These are phyloP conservation scores for Xylariaceae sp. DNA, from an alignment of 2,329 filamentous ascomycete species.

Conservation along the genomic window DNA sequence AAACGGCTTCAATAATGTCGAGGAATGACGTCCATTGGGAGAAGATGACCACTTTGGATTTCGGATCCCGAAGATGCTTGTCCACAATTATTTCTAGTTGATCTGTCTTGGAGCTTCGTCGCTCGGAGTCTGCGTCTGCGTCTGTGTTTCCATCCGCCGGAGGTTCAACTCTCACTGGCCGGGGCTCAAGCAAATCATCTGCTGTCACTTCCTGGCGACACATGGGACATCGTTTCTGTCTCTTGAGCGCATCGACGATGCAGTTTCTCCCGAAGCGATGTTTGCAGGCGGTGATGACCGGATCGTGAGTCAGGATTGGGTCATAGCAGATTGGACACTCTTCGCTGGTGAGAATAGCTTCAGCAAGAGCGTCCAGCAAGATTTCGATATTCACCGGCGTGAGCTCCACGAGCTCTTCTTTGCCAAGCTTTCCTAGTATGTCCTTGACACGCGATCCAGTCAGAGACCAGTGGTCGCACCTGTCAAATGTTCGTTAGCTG, in stretches of 20 bases:
- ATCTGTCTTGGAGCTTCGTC: constrained; percentile 82
- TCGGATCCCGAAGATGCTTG: constrained; percentile 68
- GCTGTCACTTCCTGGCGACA: constrained; percentile 74
- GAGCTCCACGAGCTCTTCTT: constrained; percentile 70
- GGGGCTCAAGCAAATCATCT: constrained; percentile 68
- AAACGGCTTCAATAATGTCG: constrained; percentile 72
- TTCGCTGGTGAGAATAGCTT: constrained; percentile 81
- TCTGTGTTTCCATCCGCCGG: constrained; percentile 49
- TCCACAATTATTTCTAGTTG: constrained; percentile 77
- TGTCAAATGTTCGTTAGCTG: constrained; percentile 38
- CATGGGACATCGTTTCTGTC: constrained; percentile 83
- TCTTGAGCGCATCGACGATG: constrained; percentile 75
- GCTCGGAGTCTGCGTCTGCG: constrained; percentile 61
- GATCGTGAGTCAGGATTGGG: constrained; percentile 61
- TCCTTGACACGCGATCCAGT: constrained; percentile 76
- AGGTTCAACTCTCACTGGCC: constrained; percentile 53
- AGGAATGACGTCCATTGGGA: constrained; percentile 81
- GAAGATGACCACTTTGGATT: constrained; percentile 76
- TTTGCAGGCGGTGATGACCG: constrained; percentile 85
- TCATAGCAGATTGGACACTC: constrained; percentile 86
- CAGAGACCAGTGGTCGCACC: constrained; percentile 87
- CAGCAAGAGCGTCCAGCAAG: constrained; percentile 75
- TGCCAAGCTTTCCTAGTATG: constrained; percentile 73
- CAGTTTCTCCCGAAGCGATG: constrained; percentile 80
- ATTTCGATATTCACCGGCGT: constrained; percentile 75